Percentiles rank a stretch among this genome's conserved stretches.
These are phyloP conservation scores for Astraeus odoratus DNA, from an alignment of 768 basidiomycete genomes.

Conservation along the genomic window DNA sequence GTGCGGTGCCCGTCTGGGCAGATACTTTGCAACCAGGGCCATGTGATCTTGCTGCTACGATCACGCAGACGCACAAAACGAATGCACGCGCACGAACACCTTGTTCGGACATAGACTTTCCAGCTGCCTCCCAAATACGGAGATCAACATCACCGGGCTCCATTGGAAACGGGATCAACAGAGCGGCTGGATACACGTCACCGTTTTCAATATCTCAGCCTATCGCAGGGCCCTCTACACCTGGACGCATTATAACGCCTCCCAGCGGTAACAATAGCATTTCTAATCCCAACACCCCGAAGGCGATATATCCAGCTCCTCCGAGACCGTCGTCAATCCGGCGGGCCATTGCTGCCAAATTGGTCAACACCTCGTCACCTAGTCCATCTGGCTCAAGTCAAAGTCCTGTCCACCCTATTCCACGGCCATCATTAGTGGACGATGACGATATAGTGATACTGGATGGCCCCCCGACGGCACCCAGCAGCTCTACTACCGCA, in stretches of 20 bases:
- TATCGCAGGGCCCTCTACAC: neutral
- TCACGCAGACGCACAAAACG: slow-evolving; percentile 17
- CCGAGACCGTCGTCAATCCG: slow-evolving; percentile 11
- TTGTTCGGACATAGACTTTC: neutral
- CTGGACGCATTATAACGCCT: neutral
- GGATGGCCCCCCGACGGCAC: neutral
- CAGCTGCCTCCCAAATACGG: neutral
- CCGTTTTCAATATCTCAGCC: neutral
- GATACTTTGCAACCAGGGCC: slow-evolving; percentile 23
- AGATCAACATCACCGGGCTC: neutral
- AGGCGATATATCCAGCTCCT: slow-evolving; percentile 15
- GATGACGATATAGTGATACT: slow-evolving; percentile 3
- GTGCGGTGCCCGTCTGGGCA: slow-evolving; percentile 25
- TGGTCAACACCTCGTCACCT: neutral
- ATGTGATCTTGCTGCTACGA: slow-evolving; percentile 23
- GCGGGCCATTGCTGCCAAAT: slow-evolving; percentile 5
- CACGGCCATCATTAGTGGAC: neutral
- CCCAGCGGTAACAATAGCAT: neutral
- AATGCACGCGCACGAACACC: slow-evolving; percentile 16
- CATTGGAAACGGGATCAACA: neutral
- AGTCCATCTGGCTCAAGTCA: neutral
- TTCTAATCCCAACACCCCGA: neutral
- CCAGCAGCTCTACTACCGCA: neutral
- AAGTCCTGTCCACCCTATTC: neutral
- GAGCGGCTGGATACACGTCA: neutral